Evolutionary conservation across 2,329 filamentous ascomycete species (phyloP).

Genomic region (Pseudocercospora crystallina): DNA sequence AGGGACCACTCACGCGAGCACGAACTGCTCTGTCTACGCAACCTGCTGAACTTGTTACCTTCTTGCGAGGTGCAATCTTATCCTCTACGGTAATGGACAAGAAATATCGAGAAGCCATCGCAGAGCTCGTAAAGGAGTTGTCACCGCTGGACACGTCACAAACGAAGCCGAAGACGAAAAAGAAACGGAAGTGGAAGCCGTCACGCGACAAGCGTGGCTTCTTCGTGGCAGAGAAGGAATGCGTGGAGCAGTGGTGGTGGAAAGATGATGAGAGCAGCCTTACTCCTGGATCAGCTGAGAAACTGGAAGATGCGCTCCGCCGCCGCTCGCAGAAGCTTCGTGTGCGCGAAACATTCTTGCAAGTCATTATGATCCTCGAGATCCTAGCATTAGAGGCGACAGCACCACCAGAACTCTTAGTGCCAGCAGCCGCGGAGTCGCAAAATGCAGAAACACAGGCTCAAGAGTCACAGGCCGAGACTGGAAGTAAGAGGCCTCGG

Average conservation of each 20-base stretch:
- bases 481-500: conserved; percentile 39
- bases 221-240: conserved; percentile 65
- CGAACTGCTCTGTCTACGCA: conserved; percentile 67
- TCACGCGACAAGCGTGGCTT: conserved; percentile 68
- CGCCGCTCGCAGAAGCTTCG: conserved; percentile 65
- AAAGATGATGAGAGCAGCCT: conserved; percentile 49
- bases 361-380: conserved; percentile 77
- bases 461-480: conserved; percentile 2
- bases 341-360: conserved; percentile 74
- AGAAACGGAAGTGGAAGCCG: conserved; percentile 60
- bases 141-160: conserved; percentile 19
- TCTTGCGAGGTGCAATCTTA: conserved; percentile 54
- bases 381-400: conserved; percentile 66
- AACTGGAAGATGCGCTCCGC: conserved; percentile 51
- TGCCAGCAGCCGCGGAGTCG: conserved; percentile 32
- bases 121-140: conserved; percentile 61
- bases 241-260: conserved; percentile 71
- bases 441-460: conserved; percentile 20
- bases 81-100: conserved; percentile 65
- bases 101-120: conserved; percentile 73
- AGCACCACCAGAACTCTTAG: conserved; percentile 20
- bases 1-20: conserved; percentile 74
- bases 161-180: conserved; percentile 37
- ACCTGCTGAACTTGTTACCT: conserved; percentile 64
- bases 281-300: conserved; percentile 42